Conservation (phyloP, 768 basidiomycete genomes). For the Suillus hirtellus region DNA sequence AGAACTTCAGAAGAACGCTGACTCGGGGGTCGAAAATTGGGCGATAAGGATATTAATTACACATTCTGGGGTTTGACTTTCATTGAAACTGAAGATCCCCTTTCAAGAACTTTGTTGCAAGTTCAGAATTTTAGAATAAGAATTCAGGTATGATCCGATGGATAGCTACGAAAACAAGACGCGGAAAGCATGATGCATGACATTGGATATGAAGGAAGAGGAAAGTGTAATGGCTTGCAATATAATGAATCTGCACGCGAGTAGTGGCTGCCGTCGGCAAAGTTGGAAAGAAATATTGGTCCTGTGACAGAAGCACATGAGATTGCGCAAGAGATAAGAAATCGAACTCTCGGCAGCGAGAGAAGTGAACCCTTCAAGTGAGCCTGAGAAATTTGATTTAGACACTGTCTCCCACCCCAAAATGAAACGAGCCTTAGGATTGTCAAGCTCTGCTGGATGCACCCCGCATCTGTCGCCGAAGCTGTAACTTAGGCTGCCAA, state of each 20-base stretch:
- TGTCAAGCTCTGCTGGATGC: background rate
- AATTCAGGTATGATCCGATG: background rate
- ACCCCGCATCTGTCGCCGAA: constrained; percentile 23
- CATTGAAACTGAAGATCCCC: background rate
- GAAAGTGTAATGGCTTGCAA: too few relatives aligned
- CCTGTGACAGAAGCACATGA: background rate
- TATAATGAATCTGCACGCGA: background rate
- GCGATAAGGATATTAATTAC: background rate
- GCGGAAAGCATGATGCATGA: background rate
- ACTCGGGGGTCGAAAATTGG: background rate
- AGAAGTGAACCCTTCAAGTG: background rate
- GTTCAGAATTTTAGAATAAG: background rate
- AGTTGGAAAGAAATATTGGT: background rate
- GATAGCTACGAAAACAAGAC: background rate
- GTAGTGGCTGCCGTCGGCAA: too few relatives aligned
- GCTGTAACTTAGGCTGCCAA: constrained; percentile 73
- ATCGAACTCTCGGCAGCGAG: background rate
- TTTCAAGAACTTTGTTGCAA: background rate
- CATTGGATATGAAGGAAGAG: background rate
- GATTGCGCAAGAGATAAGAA: background rate
- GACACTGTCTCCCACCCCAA: background rate
- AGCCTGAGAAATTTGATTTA: background rate
- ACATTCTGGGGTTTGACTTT: background rate
- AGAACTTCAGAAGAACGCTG: background rate
- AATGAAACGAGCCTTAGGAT: background rate